Percentiles rank a stretch among this genome's conserved stretches.
Conservation (phyloP, 2,329 filamentous ascomycete species). For the Calonectria montana region DNA sequence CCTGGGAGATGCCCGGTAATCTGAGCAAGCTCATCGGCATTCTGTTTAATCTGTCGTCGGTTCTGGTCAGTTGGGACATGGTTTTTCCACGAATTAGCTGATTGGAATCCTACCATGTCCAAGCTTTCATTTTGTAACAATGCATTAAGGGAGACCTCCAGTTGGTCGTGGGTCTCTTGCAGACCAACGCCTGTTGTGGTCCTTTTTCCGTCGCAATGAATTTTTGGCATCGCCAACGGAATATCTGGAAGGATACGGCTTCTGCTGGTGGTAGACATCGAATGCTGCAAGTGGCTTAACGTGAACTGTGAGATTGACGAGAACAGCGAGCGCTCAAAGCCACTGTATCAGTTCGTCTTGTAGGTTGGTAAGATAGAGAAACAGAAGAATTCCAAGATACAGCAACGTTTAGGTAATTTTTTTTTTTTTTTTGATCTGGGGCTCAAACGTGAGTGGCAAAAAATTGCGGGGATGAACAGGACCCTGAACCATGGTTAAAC, state of each 20-base stretch:
- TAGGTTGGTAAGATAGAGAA: no score
- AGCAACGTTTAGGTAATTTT: neutral
- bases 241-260: neutral
- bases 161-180: neutral
- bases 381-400: neutral
- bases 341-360: neutral
- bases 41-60: neutral
- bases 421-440: neutral
- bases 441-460: neutral
- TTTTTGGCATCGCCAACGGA: neutral
- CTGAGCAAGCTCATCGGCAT: neutral
- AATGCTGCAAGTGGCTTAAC: neutral
- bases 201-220: neutral
- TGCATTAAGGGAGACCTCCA: neutral
- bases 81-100: neutral
- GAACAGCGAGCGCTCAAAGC: neutral
- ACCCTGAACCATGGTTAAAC: no score
- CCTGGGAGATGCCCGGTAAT: neutral
- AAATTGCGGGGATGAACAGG: neutral
- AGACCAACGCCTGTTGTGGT: neutral
- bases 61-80: neutral
- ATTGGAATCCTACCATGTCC: neutral
- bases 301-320: neutral
- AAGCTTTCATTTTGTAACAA: neutral
- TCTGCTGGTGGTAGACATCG: neutral